A percentile compares a stretch with the other conserved stretches of the same genome.
phyloP scores from a whole-genome alignment of 1,139 yeast genomes.

The Protomyces lactucae-debilis region DNA sequence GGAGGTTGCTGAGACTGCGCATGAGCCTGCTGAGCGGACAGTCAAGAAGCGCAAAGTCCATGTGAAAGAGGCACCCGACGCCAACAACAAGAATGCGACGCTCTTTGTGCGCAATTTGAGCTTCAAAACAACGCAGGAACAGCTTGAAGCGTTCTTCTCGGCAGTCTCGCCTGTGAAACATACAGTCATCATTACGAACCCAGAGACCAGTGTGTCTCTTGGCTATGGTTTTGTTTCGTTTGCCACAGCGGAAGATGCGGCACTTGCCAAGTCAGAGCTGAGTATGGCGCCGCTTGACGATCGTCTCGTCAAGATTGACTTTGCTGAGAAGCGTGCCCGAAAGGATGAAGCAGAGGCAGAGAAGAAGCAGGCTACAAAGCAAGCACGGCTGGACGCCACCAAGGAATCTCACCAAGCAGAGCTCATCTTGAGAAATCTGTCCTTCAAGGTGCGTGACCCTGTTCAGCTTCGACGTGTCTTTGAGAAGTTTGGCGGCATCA shows the following conservation, averaged over 20 bases:
- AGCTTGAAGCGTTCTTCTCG: conserved; percentile 72
- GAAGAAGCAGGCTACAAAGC: conserved; percentile 33
- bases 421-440: conserved; percentile 81
- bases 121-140: conserved; percentile 74
- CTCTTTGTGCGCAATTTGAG: conserved; percentile 80
- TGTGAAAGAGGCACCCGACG: conserved; percentile 6
- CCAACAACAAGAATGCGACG: conserved; percentile 23
- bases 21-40: background rate
- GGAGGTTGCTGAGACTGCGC: background rate
- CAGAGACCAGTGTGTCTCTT: conserved; percentile 61
- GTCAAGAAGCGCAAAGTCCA: background rate
- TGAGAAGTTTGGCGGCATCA: conserved; percentile 75
- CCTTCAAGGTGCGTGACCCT: conserved; percentile 89
- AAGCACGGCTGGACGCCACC: conserved; percentile 34
- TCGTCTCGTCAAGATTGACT: conserved; percentile 66
- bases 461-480: conserved; percentile 65
- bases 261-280: conserved; percentile 66
- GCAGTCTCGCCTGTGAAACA: conserved; percentile 93
- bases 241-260: conserved; percentile 77
- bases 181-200: conserved; percentile 83
- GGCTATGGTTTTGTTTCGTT: conserved; percentile 97
- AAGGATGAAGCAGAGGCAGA: conserved; percentile 41
- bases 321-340: conserved; percentile 90
- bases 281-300: conserved; percentile 62
- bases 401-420: conserved; percentile 32